phyloP scores from a whole-genome alignment of 2,329 filamentous ascomycete species.

The Rutstroemia sydowiana region DNA sequence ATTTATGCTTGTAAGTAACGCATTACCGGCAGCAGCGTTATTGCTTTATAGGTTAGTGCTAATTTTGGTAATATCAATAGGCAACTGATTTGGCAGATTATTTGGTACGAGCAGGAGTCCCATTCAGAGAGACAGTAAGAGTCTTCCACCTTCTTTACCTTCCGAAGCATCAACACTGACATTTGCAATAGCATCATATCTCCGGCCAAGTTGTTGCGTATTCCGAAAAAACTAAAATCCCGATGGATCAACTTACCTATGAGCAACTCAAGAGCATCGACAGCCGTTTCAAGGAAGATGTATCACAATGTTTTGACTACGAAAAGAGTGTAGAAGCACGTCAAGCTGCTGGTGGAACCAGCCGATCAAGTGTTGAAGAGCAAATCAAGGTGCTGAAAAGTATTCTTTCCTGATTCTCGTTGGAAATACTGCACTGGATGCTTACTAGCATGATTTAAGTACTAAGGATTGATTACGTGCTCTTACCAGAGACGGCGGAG shows the following conservation, averaged over 20 bases:
- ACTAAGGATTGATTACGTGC: no score
- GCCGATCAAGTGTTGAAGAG: constrained; percentile 57
- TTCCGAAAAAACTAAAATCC: constrained; percentile 55
- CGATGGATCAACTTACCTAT: constrained; percentile 60
- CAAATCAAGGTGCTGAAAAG: constrained; percentile 49
- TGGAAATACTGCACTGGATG: no score
- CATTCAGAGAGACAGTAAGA: constrained; percentile 61
- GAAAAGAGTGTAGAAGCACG: constrained; percentile 76
- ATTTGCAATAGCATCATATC: constrained; percentile 55
- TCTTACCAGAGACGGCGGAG: no score
- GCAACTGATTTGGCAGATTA: constrained; percentile 56
- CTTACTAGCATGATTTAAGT: no score
- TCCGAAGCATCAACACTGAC: neutral
- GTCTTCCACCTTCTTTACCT: neutral
- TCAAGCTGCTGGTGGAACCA: constrained; percentile 70
- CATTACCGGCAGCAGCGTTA: neutral
- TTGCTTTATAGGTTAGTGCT: neutral
- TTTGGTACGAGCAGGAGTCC: constrained; percentile 58
- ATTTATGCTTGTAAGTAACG: constrained; percentile 56
- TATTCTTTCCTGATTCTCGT: no score
- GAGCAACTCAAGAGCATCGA: constrained; percentile 64
- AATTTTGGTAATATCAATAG: neutral
- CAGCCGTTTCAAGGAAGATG: constrained; percentile 61
- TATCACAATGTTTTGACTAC: constrained; percentile 68
- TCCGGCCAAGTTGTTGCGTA: constrained; percentile 66